Conservation (phyloP, 108 stramenopile genomes). For the Skeletonema tropicum region DNA sequence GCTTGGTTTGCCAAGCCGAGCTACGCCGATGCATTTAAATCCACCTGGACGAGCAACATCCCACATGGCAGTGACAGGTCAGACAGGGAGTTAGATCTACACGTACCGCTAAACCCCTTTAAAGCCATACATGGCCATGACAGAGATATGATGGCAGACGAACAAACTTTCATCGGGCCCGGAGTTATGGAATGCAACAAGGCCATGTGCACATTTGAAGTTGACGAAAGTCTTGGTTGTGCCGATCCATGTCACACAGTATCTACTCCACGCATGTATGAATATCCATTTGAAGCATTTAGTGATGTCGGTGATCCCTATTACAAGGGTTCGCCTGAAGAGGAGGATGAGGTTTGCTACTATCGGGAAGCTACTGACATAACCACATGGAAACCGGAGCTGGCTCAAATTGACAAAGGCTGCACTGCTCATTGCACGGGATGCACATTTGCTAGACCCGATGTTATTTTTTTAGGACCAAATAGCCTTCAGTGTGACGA, state of each 20-base stretch:
- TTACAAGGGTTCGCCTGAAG: background rate
- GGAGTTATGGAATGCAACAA: conserved; percentile 3
- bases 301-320: background rate
- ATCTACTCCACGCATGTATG: background rate
- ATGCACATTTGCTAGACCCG: background rate
- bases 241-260: background rate
- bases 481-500: background rate
- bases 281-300: background rate
- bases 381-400: background rate
- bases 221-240: background rate
- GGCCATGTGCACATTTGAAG: background rate
- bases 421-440: conserved; percentile 8
- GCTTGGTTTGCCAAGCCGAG: background rate
- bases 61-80: background rate
- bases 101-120: background rate
- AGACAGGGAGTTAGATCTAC: background rate
- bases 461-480: background rate
- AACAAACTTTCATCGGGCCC: background rate
- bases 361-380: background rate
- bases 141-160: background rate
- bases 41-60: background rate
- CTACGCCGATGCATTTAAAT: background rate
- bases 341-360: background rate
- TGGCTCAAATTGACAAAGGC: background rate
- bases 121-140: background rate